Conservation (phyloP, 805 yeast species). For the Kodamaea kakaduensis region DNA sequence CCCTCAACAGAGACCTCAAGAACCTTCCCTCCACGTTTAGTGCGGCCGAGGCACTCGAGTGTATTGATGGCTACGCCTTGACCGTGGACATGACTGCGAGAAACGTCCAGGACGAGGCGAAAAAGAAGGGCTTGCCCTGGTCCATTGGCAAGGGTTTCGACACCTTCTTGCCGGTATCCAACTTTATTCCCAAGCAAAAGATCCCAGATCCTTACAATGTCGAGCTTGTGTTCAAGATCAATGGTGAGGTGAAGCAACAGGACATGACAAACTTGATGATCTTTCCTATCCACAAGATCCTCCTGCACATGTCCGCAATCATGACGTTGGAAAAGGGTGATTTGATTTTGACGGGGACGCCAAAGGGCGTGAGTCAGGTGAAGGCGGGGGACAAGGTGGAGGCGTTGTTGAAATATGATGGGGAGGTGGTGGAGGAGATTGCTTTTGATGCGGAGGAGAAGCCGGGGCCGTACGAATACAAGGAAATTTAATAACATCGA, state of each 20-base stretch:
- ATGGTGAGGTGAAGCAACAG: constrained; percentile 65
- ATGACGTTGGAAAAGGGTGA: constrained; percentile 93
- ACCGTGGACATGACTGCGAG: constrained; percentile 95
- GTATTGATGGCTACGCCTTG: constrained; percentile 82
- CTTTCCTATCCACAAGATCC: constrained; percentile 76
- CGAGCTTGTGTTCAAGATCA: constrained; percentile 58
- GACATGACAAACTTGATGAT: constrained; percentile 83
- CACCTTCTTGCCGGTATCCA: constrained; percentile 87
- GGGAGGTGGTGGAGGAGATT: constrained; percentile 51
- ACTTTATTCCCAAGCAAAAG: constrained; percentile 58
- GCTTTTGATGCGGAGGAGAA: constrained; percentile 51
- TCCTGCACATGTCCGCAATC: constrained; percentile 76
- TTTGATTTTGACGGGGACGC: constrained; percentile 91
- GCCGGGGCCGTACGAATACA: constrained; percentile 43
- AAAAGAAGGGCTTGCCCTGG: constrained; percentile 95
- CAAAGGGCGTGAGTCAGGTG: constrained; percentile 91
- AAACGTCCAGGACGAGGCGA: constrained; percentile 92
- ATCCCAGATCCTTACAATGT: constrained; percentile 76
- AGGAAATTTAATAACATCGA: constrained; percentile 24
- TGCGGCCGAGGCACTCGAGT: constrained; percentile 64
- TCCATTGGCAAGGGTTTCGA: constrained; percentile 94
- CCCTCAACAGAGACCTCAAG: constrained; percentile 60
- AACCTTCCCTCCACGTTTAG: constrained; percentile 59
- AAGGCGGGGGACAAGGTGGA: constrained; percentile 72
- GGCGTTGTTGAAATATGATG: constrained; percentile 59